These are phyloP conservation scores for Canavalia ensiformis DNA, from an alignment of 306 rosid species.

Conservation along the genomic window DNA sequence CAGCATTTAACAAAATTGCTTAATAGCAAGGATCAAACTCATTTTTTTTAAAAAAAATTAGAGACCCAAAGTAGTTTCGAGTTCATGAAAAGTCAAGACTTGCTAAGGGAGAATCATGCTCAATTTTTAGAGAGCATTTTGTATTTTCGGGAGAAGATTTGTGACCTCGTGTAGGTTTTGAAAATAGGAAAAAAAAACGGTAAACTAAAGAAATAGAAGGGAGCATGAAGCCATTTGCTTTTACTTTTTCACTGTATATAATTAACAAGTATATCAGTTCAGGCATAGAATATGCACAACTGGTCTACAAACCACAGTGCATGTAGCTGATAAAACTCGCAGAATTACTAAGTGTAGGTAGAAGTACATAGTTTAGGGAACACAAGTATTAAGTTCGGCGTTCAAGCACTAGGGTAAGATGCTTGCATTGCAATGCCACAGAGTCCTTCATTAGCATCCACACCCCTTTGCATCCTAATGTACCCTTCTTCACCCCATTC, in stretches of 20 bases:
- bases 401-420: slow-evolving; percentile 61
- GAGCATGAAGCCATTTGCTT: neutral
- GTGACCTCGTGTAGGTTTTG: neutral
- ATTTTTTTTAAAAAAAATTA: too few species aligned
- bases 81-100: neutral
- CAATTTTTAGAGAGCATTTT: neutral
- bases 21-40: too few species aligned
- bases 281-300: neutral
- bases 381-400: neutral
- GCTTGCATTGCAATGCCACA: slow-evolving; percentile 69
- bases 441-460: slow-evolving; percentile 54
- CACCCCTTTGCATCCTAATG: slow-evolving; percentile 56
- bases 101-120: neutral
- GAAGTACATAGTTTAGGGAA: neutral
- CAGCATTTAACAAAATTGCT: too few species aligned
- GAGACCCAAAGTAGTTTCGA: neutral
- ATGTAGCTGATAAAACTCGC: neutral
- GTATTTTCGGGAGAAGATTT: neutral
- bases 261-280: neutral
- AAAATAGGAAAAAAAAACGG: neutral
- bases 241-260: slow-evolving; percentile 16
- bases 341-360: neutral
- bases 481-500: slow-evolving; percentile 64
- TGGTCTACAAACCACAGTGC: slow-evolving; percentile 10
- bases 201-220: neutral